Evolutionary conservation across 2,329 filamentous ascomycete genomes (phyloP).

Genomic region (Harringtonia aguacate): DNA sequence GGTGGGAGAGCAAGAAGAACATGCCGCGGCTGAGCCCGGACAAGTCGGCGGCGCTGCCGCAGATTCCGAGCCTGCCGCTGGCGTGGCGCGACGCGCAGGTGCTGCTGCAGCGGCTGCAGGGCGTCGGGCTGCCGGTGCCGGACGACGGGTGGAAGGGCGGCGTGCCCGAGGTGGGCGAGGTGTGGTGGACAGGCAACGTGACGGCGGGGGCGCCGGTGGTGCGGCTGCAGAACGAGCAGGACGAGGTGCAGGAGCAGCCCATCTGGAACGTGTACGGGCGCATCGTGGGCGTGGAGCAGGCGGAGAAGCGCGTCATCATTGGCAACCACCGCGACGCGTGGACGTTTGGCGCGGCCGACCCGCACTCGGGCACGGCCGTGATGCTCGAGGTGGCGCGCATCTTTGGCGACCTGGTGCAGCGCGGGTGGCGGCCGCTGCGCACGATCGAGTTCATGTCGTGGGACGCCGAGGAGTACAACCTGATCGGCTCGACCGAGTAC

Average conservation of each 20-base stretch:
- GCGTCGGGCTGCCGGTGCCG: slow-evolving; percentile 59
- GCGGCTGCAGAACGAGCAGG: slow-evolving; percentile 75
- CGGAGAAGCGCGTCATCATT: slow-evolving; percentile 73
- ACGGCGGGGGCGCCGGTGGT: slow-evolving; percentile 65
- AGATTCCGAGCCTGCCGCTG: slow-evolving; percentile 83
- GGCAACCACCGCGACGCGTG: slow-evolving; percentile 92
- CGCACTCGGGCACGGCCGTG: slow-evolving; percentile 80
- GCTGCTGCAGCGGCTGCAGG: slow-evolving; percentile 65
- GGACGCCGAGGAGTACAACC: slow-evolving; percentile 89
- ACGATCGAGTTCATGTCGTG: slow-evolving; percentile 95
- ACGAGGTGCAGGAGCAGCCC: slow-evolving; percentile 68
- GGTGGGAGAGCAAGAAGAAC: slow-evolving; percentile 60
- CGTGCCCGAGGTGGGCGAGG: slow-evolving; percentile 59
- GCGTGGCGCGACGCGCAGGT: slow-evolving; percentile 81
- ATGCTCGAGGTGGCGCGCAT: slow-evolving; percentile 83
- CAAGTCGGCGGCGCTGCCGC: slow-evolving; percentile 60
- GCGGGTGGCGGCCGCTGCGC: slow-evolving; percentile 84
- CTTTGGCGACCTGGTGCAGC: slow-evolving; percentile 64
- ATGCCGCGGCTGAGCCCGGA: slow-evolving; percentile 56
- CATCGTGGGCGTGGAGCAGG: slow-evolving; percentile 75
- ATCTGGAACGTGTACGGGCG: slow-evolving; percentile 89
- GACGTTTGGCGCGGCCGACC: slow-evolving; percentile 78
- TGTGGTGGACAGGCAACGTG: slow-evolving; percentile 77
- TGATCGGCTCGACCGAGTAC: slow-evolving; percentile 88
- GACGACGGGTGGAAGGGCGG: slow-evolving; percentile 63